Percentiles rank a stretch among this genome's conserved stretches.
These are phyloP conservation scores for Dichotomocladium elegans DNA, from an alignment of 371 early-diverging fungal genomes.

Conservation along the genomic window DNA sequence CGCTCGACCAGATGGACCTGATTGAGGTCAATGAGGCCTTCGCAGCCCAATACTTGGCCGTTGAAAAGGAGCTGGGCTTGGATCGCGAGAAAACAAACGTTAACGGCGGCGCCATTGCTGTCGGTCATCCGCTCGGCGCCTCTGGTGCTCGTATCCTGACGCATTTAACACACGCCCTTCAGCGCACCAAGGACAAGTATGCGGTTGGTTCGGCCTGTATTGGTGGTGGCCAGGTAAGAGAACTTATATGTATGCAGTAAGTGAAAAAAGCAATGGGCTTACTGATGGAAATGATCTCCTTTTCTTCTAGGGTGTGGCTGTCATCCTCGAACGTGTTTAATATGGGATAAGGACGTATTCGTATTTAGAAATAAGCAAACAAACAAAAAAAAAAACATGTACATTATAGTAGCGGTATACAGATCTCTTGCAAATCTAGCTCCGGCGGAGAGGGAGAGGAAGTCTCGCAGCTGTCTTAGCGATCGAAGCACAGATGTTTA, in stretches of 20 bases:
- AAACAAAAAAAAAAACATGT: not conserved
- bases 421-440: too few relatives aligned
- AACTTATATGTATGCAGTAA: slow-evolving; percentile 20
- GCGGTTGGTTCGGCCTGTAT: slow-evolving; percentile 94
- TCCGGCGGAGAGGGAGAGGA: too few relatives aligned
- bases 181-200: slow-evolving; percentile 75
- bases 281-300: not conserved
- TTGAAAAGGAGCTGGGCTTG: slow-evolving; percentile 84
- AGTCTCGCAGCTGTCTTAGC: too few relatives aligned
- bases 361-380: too few relatives aligned
- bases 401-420: too few relatives aligned
- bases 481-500: too few relatives aligned
- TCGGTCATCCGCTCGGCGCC: slow-evolving; percentile 97
- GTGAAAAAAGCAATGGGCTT: not conserved
- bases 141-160: slow-evolving; percentile 94
- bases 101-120: slow-evolving; percentile 94
- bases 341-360: not conserved
- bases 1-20: slow-evolving; percentile 82
- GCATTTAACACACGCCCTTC: slow-evolving; percentile 82
- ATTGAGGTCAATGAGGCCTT: slow-evolving; percentile 99
- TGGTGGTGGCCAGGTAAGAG: slow-evolving; percentile 80
- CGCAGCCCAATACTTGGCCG: slow-evolving; percentile 90
- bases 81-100: slow-evolving; percentile 78
- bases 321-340: slow-evolving; percentile 50
- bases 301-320: slow-evolving; percentile 42